Conservation (phyloP, 805 yeast species). For the Schwanniomyces vanrijiae region DNA sequence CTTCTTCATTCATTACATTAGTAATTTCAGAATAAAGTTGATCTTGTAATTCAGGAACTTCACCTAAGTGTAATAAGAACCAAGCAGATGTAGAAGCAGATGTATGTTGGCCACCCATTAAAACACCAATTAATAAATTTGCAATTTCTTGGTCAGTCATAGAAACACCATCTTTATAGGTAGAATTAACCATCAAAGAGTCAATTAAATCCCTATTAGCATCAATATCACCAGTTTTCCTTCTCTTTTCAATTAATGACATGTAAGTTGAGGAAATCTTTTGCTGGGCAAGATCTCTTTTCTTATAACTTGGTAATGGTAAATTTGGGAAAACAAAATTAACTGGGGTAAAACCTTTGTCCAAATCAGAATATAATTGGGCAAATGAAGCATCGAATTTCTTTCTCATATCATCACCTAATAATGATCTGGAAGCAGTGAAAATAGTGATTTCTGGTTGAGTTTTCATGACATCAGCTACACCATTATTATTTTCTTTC, state of each 20-base stretch:
- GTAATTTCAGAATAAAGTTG: constrained; percentile 75
- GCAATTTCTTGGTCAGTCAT: constrained; percentile 97
- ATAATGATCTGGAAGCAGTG: constrained; percentile 88
- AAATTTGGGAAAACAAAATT: constrained; percentile 94
- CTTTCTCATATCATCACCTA: constrained; percentile 89
- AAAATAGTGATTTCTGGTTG: constrained; percentile 96
- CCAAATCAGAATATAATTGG: constrained; percentile 81
- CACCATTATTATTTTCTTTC: constrained; percentile 40
- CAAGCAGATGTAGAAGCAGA: constrained; percentile 95
- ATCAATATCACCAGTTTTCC: constrained; percentile 67
- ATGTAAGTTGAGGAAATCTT: constrained; percentile 79
- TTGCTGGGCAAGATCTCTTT: constrained; percentile 85
- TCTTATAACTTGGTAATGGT: constrained; percentile 82
- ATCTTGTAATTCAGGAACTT: constrained; percentile 81
- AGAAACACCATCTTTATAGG: constrained; percentile 88
- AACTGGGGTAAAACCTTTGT: constrained; percentile 94
- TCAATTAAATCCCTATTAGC: constrained; percentile 88
- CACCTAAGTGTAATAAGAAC: constrained; percentile 89
- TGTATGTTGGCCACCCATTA: constrained; percentile 99
- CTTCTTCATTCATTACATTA: constrained; percentile 55
- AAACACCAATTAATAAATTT: constrained; percentile 86
- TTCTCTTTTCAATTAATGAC: constrained; percentile 72
- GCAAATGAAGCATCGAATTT: constrained; percentile 84
- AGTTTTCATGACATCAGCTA: constrained; percentile 68
- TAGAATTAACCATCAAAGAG: constrained; percentile 74